Evolutionary conservation across 169 alveolate genomes (phyloP).

Genomic region (Babesia bovis): DNA sequence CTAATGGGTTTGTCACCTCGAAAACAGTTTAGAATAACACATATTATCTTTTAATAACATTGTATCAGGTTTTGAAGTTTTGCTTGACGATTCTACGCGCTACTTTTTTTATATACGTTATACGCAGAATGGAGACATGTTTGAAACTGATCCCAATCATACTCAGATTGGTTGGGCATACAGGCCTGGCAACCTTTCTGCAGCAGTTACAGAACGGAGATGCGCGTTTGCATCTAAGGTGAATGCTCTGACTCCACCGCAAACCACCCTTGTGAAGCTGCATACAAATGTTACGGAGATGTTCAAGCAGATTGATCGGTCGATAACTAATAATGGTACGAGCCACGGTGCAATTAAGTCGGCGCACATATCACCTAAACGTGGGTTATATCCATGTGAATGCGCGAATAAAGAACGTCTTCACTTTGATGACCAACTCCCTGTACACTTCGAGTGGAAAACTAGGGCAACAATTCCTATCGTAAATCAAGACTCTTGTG

Average conservation of each 20-base stretch:
- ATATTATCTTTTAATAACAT: too few relatives aligned
- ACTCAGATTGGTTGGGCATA: slow-evolving; percentile 56
- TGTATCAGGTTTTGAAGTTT: slow-evolving; percentile 35
- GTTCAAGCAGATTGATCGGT: slow-evolving; percentile 28
- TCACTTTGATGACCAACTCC: slow-evolving; percentile 10
- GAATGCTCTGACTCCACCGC: background rate
- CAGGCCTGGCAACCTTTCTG: background rate
- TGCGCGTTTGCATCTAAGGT: slow-evolving; percentile 44
- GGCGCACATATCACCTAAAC: slow-evolving; percentile 7
- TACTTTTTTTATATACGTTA: slow-evolving; percentile 40
- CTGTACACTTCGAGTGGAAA: slow-evolving; percentile 48
- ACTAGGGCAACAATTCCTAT: slow-evolving; percentile 27
- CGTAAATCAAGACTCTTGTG: slow-evolving; percentile 88
- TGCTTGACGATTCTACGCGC: slow-evolving; percentile 14
- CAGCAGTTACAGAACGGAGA: background rate
- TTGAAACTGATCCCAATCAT: slow-evolving; percentile 37
- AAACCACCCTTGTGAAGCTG: slow-evolving; percentile 25
- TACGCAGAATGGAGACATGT: slow-evolving; percentile 30
- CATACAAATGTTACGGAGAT: slow-evolving; percentile 22
- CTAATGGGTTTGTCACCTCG: too few relatives aligned
- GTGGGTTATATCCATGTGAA: slow-evolving; percentile 25
- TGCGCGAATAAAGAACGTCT: slow-evolving; percentile 1
- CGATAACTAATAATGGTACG: slow-evolving; percentile 1
- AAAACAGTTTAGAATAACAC: too few relatives aligned
- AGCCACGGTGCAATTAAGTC: background rate